A percentile compares a stretch with the other conserved stretches of the same genome.
Conservation (phyloP, 2,329 filamentous ascomycete genomes). For the Arthrobotrys entomopaga region DNA sequence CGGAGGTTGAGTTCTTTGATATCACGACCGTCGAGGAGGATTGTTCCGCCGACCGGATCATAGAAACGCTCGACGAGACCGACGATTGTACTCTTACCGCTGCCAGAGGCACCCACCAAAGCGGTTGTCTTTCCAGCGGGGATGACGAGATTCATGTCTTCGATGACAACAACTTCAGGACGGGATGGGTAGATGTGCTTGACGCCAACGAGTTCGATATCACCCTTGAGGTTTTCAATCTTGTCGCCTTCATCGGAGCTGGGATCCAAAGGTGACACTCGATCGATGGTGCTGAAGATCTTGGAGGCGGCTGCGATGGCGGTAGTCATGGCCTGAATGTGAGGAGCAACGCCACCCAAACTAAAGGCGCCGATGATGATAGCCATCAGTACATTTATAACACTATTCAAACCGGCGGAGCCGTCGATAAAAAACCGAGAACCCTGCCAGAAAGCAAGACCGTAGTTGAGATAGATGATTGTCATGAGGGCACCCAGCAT, state of each 20-base stretch:
- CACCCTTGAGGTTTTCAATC: constrained; percentile 77
- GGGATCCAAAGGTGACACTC: constrained; percentile 83
- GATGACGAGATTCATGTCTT: constrained; percentile 80
- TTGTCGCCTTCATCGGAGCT: constrained; percentile 75
- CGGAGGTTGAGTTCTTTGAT: constrained; percentile 82
- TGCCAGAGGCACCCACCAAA: constrained; percentile 91
- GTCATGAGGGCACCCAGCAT: constrained; percentile 88
- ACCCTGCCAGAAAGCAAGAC: constrained; percentile 88
- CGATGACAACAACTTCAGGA: constrained; percentile 88
- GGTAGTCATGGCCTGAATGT: constrained; percentile 85
- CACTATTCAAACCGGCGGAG: constrained; percentile 73
- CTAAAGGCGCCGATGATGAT: constrained; percentile 85
- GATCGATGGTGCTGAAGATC: constrained; percentile 94
- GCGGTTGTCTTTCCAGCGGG: constrained; percentile 93
- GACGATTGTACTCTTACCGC: constrained; percentile 93
- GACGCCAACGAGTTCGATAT: constrained; percentile 81
- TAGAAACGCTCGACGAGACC: constrained; percentile 95
- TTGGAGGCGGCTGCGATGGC: constrained; percentile 85
- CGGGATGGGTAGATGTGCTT: constrained; percentile 95
- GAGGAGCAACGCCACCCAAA: constrained; percentile 85
- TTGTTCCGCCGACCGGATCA: constrained; percentile 80
- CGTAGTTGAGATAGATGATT: constrained; percentile 73
- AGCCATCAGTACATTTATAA: constrained; percentile 87
- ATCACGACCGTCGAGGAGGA: constrained; percentile 84
- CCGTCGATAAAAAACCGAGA: constrained; percentile 76